Evolutionary conservation across 2,329 filamentous ascomycete genomes (phyloP).

Genomic region (Plectosphaerella cucumerina): DNA sequence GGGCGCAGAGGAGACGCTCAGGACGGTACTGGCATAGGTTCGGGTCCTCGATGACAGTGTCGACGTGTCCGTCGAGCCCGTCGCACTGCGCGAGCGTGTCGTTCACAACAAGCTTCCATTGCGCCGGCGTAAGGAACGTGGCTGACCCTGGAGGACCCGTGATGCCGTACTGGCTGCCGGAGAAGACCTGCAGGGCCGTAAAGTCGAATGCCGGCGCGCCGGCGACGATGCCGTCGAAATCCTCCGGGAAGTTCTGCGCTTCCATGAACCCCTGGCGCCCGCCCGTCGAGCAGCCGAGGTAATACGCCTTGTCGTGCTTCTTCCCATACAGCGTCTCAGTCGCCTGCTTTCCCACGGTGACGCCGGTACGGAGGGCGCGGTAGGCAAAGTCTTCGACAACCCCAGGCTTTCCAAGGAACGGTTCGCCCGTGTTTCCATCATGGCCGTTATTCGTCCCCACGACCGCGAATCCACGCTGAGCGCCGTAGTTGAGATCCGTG

Average conservation of each 20-base stretch:
- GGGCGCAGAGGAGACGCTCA: conserved; percentile 36
- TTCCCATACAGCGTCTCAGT: conserved; percentile 36
- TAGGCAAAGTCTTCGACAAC: conserved; percentile 30
- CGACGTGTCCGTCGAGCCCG: conserved; percentile 39
- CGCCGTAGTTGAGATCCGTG: conserved; percentile 36
- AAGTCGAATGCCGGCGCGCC: conserved; percentile 37
- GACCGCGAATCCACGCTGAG: conserved; percentile 35
- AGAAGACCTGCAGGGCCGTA: conserved; percentile 36
- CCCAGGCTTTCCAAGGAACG: conserved; percentile 31
- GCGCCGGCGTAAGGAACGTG: conserved; percentile 15
- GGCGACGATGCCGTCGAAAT: conserved; percentile 53
- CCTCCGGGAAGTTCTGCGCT: conserved; percentile 31
- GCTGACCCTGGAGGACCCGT: conserved; percentile 29
- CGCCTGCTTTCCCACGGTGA: conserved; percentile 37
- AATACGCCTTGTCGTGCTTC: conserved; percentile 38
- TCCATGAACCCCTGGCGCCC: conserved; percentile 50
- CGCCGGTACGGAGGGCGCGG: conserved; percentile 18
- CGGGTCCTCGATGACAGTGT: conserved; percentile 44
- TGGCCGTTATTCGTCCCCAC: conserved; percentile 47
- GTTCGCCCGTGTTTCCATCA: conserved; percentile 30
- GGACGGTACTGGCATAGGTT: conserved; percentile 38
- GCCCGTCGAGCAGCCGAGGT: conserved; percentile 48
- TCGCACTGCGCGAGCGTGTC: conserved; percentile 41
- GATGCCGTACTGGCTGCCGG: conserved; percentile 40
- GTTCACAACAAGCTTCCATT: conserved; percentile 6